Conservation (phyloP, 345 rosid genomes). For the Eucalyptus grandis region DNA sequence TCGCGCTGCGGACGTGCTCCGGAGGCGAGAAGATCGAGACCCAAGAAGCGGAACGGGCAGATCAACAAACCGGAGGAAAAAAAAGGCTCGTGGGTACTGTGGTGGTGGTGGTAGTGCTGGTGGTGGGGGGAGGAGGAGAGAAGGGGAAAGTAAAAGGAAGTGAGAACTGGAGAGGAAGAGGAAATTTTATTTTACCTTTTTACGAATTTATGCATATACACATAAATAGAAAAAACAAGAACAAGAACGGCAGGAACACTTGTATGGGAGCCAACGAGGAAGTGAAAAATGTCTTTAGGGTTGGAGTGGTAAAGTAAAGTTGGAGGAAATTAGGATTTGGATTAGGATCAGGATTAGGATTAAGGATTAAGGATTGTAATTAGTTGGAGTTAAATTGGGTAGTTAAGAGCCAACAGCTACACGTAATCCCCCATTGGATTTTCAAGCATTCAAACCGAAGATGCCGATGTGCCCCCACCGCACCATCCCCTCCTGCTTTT, state of each 20-base stretch:
- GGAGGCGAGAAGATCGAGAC: constrained; percentile 48
- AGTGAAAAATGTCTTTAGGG: background rate
- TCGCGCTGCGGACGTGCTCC: constrained; percentile 3
- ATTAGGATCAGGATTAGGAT: background rate
- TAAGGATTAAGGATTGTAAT: background rate
- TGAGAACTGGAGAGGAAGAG: background rate
- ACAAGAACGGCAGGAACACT: background rate
- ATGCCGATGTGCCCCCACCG: background rate
- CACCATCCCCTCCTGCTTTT: background rate
- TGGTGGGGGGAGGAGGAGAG: background rate
- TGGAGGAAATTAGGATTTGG: background rate
- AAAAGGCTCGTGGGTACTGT: constrained; percentile 10
- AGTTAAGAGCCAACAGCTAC: background rate
- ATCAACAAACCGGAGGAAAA: constrained; percentile 70
- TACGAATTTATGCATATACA: background rate
- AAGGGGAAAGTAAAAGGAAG: constrained; percentile 16
- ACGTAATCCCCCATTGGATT: background rate
- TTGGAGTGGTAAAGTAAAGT: background rate
- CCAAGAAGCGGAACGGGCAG: constrained; percentile 22
- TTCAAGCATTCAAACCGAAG: background rate
- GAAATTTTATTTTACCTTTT: background rate
- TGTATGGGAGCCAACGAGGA: background rate
- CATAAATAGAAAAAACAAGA: background rate
- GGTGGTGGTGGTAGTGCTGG: background rate
- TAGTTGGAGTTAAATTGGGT: background rate